Conservation (phyloP, 1,284 basidiomycete genomes). For the Pyrrhoderma noxium region DNA sequence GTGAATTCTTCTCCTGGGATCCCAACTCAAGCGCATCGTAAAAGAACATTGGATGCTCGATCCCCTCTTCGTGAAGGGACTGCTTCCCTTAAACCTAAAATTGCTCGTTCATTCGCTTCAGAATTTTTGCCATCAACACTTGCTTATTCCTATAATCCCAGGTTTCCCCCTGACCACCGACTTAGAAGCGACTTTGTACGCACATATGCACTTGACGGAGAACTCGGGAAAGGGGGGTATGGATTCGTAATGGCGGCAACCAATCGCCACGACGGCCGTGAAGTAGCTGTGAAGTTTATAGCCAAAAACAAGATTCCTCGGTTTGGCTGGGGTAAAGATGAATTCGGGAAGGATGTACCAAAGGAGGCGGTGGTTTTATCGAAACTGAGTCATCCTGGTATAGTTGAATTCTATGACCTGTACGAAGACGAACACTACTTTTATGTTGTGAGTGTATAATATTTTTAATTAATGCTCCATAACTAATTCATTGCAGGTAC, state of each 20-base stretch:
- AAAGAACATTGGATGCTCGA: too few relatives aligned
- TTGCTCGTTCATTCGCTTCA: constrained; percentile 5
- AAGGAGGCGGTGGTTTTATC: constrained; percentile 76
- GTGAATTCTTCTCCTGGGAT: too few relatives aligned
- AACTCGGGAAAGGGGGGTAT: constrained; percentile 86
- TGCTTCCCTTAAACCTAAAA: constrained; percentile 8
- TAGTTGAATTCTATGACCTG: constrained; percentile 77
- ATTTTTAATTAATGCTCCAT: constrained; percentile 5
- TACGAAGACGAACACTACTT: constrained; percentile 81
- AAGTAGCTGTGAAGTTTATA: constrained; percentile 93
- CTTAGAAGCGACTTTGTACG: constrained; percentile 63
- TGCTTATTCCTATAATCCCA: constrained; percentile 42
- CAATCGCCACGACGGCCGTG: constrained; percentile 45
- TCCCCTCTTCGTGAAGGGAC: not conserved
- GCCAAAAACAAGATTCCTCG: constrained; percentile 77
- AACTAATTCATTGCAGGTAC: constrained; percentile 47
- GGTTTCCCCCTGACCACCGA: constrained; percentile 54
- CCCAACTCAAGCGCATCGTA: too few relatives aligned
- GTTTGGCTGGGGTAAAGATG: constrained; percentile 72
- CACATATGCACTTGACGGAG: constrained; percentile 64
- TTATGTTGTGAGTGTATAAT: constrained; percentile 60
- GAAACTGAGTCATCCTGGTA: constrained; percentile 69
- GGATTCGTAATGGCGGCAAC: constrained; percentile 84
- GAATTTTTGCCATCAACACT: constrained; percentile 15
- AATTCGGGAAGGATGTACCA: constrained; percentile 55